Evolutionary conservation across 1,284 basidiomycete genomes (phyloP).

Genomic region (Schizopora paradoxa): DNA sequence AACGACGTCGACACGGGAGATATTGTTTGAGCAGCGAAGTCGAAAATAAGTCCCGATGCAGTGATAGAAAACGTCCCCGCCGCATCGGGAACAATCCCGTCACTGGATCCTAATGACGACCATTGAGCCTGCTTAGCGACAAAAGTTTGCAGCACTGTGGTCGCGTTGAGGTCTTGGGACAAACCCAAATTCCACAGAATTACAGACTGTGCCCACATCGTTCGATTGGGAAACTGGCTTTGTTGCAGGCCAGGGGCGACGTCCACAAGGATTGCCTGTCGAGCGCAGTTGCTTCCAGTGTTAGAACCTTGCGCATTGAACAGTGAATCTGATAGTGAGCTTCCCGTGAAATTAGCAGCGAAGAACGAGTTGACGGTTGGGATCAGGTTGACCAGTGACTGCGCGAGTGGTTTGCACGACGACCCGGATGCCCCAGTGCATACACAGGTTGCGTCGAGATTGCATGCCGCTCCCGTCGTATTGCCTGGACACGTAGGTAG

Average conservation of each 20-base stretch:
- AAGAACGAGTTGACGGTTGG: slow-evolving; percentile 48
- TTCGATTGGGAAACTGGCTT: slow-evolving; percentile 40
- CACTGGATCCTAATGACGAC: slow-evolving; percentile 32
- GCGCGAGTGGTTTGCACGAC: slow-evolving; percentile 50
- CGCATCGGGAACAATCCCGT: slow-evolving; percentile 34
- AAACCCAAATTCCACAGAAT: slow-evolving; percentile 54
- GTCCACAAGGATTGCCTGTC: slow-evolving; percentile 51
- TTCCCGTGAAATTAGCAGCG: slow-evolving; percentile 39
- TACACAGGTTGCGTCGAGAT: slow-evolving; percentile 56
- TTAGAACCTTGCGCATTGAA: slow-evolving; percentile 44
- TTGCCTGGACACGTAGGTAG: slow-evolving; percentile 34
- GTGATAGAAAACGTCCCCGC: slow-evolving; percentile 35
- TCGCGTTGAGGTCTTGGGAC: slow-evolving; percentile 39
- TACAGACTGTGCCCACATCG: slow-evolving; percentile 51
- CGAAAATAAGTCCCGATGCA: slow-evolving; percentile 47
- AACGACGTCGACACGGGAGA: slow-evolving; percentile 41
- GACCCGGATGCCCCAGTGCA: slow-evolving; percentile 43
- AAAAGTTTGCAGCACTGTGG: slow-evolving; percentile 39
- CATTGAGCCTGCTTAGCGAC: slow-evolving; percentile 42
- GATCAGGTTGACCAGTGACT: slow-evolving; percentile 42
- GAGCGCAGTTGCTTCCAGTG: slow-evolving; percentile 38
- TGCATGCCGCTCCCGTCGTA: slow-evolving; percentile 45
- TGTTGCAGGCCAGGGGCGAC: slow-evolving; percentile 43
- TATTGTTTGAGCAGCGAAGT: slow-evolving; percentile 54
- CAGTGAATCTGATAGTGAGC: slow-evolving; percentile 41